Evolutionary conservation across 2,329 filamentous ascomycete genomes (phyloP), one percentile per base, ranked within the genome.

Genomic region (Corynespora cassiicola): DNA sequence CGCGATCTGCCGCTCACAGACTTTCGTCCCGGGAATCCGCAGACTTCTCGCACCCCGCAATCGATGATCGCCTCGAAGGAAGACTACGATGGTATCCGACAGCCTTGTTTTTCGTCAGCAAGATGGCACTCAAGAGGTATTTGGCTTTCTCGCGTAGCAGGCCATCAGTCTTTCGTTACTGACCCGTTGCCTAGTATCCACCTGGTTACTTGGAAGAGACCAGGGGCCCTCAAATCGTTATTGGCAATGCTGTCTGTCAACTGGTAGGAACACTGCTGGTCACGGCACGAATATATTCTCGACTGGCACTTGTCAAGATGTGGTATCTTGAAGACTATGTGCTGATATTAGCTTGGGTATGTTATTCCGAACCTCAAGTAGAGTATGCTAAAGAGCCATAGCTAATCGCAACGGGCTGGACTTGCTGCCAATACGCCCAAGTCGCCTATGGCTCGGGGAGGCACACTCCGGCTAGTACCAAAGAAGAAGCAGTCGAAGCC

Each of bases 381-480:
- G 11, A 6, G 11, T 12, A 4, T 24, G 12, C 29, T 15, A 15
- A 11, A 10, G 4, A 12, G 7, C 6, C 26, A n/a, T n/a, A 56
- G 54, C 9, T 56, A 6, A 38, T 47, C 17, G 45, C 44, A 7
- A 52, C 43, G n/a, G 52, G 34, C 15, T 56, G 46, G 20, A 52
- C 42, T n/a, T 27, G 43, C 16, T 54, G 50, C 25, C 54, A 58
- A 26, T 58, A 58, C 16, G 52, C 42, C 9, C 48, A 54, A 23
- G 43, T 58, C 6, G 17, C 30, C 11, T 38, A 50, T 18, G 54
- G 54, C 17, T 36, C 33, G 14, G 54, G 54, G 17, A 46, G 47
- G 6, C 54, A 58, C 36, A 32, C 42, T 6, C 22, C 31, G 11
- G 43, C 42, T 6, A 15, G 39, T n/a, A 23, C 23, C 12, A 39